These are phyloP conservation scores for Nitzschia sp. DNA, from an alignment of 108 stramenopile species.

Conservation along the genomic window DNA sequence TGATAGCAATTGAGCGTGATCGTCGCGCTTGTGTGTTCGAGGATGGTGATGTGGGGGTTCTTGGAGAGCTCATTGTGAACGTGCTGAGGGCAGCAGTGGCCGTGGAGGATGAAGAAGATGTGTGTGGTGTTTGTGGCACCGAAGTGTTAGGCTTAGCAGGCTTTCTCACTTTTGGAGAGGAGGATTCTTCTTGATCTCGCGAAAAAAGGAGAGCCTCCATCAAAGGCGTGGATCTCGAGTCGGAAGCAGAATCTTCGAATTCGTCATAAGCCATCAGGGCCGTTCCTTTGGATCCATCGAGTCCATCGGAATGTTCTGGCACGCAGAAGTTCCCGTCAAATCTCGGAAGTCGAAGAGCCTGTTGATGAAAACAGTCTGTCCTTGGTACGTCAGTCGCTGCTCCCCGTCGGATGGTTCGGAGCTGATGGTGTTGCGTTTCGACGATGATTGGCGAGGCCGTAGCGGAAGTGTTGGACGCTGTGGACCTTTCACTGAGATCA, in stretches of 20 bases:
- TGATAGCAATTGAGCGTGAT: slow-evolving; percentile 20
- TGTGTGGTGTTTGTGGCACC: background rate
- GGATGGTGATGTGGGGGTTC: background rate
- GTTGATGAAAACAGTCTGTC: slow-evolving; percentile 1
- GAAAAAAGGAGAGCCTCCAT: background rate
- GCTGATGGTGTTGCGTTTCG: background rate
- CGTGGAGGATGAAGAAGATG: background rate
- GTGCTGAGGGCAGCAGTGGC: background rate
- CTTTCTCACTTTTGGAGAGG: too few species aligned
- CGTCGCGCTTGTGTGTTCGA: background rate
- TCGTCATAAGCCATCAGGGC: background rate
- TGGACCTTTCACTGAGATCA: background rate
- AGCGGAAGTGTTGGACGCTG: too few species aligned
- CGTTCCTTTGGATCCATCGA: background rate
- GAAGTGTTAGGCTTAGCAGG: too few species aligned
- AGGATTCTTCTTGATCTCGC: too few species aligned
- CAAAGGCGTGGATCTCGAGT: background rate
- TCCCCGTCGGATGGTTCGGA: background rate
- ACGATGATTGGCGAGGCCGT: background rate
- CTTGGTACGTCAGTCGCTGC: background rate
- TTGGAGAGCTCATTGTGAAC: background rate
- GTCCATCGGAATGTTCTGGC: background rate
- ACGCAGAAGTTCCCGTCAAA: background rate
- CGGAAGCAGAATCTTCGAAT: background rate
- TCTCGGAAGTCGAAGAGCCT: background rate